Evolutionary conservation across 2,329 filamentous ascomycete species (phyloP), one percentile per base, ranked within the genome.

Genomic region (Immersiporthe knoxdaviesiana): DNA sequence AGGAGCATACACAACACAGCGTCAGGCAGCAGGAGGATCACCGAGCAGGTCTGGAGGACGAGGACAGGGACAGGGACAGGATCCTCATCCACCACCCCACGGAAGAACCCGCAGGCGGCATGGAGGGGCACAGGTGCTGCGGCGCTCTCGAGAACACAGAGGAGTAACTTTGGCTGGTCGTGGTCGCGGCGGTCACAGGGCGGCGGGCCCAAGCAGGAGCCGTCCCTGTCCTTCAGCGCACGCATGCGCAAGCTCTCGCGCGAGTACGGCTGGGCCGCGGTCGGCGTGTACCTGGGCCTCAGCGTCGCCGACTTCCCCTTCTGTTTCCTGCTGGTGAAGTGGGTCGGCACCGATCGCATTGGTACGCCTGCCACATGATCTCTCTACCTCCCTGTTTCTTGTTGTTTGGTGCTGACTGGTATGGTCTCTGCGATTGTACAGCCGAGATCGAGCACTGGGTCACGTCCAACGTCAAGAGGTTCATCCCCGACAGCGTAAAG

Each of bases 221-320:
- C 54, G 39, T 68, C 73, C 2, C 74, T 80, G 71, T 87, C 89
- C 10, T 79, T 96, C 56, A 90, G 90, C 2, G 89, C 89, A 72
- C 87, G 91, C 35, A 82, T 98, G 77, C 94, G 91, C 80, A 93
- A 92, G 77, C 87, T 99, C 60, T 94, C 91, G 2, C 90, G 91
- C 72, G 95, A 98, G 79, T 99, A 99, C 79, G 96, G 96, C 54
- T 98, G 94, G 93, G 87, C 92, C 3, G 94, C 94, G 0, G 80
- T 97, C 6, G 95, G 94, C n/a, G 92, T 99, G 18, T 99, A 99
- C 79, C 80, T 97, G 14, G 85, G 84, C 1, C 82, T 99, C 67
- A 94, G 92, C 56, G 91, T 92, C 50, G 82, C 97, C 65, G 96
- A 99, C 81, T 97, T 98, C 73, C 96, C 96, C 0, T 92, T 98